Conservation (phyloP, 306 rosid genomes). For the Cucumis cinereus region DNA sequence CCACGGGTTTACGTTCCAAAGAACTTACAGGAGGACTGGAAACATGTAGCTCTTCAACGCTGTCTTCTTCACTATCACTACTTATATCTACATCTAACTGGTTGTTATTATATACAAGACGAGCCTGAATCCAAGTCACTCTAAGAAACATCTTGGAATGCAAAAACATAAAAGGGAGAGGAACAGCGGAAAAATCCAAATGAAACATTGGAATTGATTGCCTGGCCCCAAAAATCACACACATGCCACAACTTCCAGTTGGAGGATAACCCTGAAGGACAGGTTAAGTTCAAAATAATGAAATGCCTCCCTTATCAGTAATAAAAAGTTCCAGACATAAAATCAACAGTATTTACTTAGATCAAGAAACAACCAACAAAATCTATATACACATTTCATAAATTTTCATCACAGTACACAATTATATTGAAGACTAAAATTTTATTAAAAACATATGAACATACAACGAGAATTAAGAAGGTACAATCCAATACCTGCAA, state of each 20-base stretch:
- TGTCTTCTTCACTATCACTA: slow-evolving; percentile 19
- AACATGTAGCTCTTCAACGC: background rate
- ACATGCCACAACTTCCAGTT: slow-evolving; percentile 24
- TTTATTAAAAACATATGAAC: background rate
- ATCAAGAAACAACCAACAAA: background rate
- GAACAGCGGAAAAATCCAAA: slow-evolving; percentile 68
- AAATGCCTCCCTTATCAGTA: background rate
- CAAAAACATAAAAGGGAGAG: slow-evolving; percentile 39
- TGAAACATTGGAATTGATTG: slow-evolving; percentile 36
- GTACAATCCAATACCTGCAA: slow-evolving; percentile 24
- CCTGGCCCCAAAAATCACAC: slow-evolving; percentile 35
- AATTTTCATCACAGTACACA: background rate
- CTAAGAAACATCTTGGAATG: slow-evolving; percentile 26
- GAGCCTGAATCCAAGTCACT: slow-evolving; percentile 15
- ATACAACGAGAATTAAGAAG: background rate
- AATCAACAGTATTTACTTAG: background rate
- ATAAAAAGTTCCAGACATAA: background rate
- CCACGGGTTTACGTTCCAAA: slow-evolving; percentile 1
- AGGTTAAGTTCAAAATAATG: background rate
- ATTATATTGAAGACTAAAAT: background rate
- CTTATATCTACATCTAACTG: slow-evolving; percentile 13
- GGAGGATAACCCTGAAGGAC: slow-evolving; percentile 40
- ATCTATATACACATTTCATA: background rate
- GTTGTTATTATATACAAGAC: slow-evolving; percentile 18
- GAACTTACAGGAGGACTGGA: slow-evolving; percentile 6